Evolutionary conservation across 331 rosid species (phyloP), one percentile per base, ranked within the genome.

Genomic region (Pyracantha coccinea): DNA sequence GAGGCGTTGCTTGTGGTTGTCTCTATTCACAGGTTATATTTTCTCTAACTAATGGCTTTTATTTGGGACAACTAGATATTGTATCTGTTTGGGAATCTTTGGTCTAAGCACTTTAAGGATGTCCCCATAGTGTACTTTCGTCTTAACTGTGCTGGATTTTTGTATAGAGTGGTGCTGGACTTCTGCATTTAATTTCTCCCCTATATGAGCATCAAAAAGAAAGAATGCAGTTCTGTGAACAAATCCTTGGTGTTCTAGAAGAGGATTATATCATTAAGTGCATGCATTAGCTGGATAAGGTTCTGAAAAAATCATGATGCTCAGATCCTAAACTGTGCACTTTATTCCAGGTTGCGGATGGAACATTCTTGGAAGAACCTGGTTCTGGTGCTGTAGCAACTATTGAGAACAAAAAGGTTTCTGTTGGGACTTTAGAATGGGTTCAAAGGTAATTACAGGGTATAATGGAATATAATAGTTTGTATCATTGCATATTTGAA

Each of bases 381-480:
- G 97, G 98, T 20, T 94, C 97, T 76, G 97, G 98, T 73, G 96
- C 92, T 20, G 92, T 90, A 47, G 97, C 97, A 75, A 84, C 81
- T 7, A 59, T 94, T 83, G 89, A 80, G 70, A 80, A 83, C 69
- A 88, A 82, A 84, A 84, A 70, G 85, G 88, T 94, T 81, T 94
- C 96, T 47, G 87, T 94, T 60, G 99, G 97, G 71, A 94, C 97
- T 32, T 81, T 89, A 87, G 97, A 94, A 68, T 94, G 99, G 99
- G 83, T 94, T 73, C 88, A 65, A 71, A 92, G 97, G 97, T 94
- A 85, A 73, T 44, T 54, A 31, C 21, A 12, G 52, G 68, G 13
- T 64, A 8, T 20, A 17, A 19, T 29, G 45, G 45, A 64, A 64
- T 31, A 17, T 64, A 19, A 29, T 29, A 62, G 38, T 16, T 62